Evolutionary conservation across 2,329 filamentous ascomycete genomes (phyloP).

Genomic region (Fusarium sp.): DNA sequence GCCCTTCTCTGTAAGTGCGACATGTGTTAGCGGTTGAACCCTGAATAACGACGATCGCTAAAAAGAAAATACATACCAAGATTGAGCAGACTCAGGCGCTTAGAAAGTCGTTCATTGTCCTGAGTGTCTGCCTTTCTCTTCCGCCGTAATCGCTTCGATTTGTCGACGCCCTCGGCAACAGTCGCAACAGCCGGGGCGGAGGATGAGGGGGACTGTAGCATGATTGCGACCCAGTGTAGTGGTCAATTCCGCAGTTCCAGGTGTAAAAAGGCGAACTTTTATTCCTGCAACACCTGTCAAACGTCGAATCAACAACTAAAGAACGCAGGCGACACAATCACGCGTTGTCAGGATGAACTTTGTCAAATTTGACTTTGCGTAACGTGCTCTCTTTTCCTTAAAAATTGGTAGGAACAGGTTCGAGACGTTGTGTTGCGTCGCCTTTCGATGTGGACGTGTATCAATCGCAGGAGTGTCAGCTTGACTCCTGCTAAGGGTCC

Average conservation of each 20-base stretch:
- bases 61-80: constrained; percentile 69
- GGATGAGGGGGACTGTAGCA: constrained; percentile 52
- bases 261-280: constrained; percentile 35
- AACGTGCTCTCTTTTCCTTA: constrained; percentile 10
- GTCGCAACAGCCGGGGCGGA: constrained; percentile 36
- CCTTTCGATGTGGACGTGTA: constrained; percentile 39
- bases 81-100: constrained; percentile 84
- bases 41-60: not conserved
- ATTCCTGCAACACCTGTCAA: constrained; percentile 35
- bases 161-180: constrained; percentile 38
- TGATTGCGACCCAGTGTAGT: constrained; percentile 44
- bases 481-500: constrained; percentile 35
- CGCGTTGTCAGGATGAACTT: constrained; percentile 32
- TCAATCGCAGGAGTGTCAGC: constrained; percentile 36
- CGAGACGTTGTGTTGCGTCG: constrained; percentile 7
- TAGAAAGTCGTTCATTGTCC: constrained; percentile 81
- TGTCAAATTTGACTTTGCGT: constrained; percentile 17
- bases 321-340: constrained; percentile 29
- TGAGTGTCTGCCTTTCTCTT: constrained; percentile 72
- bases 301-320: constrained; percentile 31
- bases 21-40: constrained; percentile 8
- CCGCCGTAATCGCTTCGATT: constrained; percentile 48
- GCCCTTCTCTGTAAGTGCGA: constrained; percentile 64
- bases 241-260: constrained; percentile 19
- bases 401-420: constrained; percentile 2